Evolutionary conservation across 306 rosid species (phyloP).

Genomic region (Lupinus albus): DNA sequence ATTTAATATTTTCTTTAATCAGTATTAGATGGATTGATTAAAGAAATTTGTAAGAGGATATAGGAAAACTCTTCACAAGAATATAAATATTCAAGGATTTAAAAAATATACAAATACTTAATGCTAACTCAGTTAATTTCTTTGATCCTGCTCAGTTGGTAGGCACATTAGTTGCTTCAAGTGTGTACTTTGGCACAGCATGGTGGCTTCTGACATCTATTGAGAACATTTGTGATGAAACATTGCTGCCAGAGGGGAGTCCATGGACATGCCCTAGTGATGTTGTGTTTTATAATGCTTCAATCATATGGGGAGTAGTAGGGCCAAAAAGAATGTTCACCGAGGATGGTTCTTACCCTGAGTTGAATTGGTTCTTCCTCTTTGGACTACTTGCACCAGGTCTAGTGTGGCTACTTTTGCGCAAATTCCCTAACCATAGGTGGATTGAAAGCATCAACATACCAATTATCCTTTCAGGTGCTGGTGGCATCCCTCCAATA

Average conservation of each 20-base stretch:
- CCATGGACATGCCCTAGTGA: constrained; percentile 81
- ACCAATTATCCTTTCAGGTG: constrained; percentile 54
- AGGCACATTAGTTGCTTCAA: constrained; percentile 61
- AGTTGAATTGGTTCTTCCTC: constrained; percentile 71
- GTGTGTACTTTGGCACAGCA: constrained; percentile 60
- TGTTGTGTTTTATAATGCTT: constrained; percentile 71
- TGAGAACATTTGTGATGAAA: constrained; percentile 52
- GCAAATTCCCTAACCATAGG: constrained; percentile 50
- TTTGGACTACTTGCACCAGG: constrained; percentile 59
- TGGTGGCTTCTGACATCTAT: constrained; percentile 71
- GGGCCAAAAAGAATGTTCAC: constrained; percentile 75
- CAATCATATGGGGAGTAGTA: constrained; percentile 78
- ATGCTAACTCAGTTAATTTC: neutral
- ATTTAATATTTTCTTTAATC: too few relatives aligned
- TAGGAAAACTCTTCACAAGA: too few relatives aligned
- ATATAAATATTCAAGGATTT: too few relatives aligned
- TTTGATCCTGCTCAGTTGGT: constrained; percentile 42
- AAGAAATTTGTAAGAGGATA: neutral
- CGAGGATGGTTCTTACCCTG: constrained; percentile 50
- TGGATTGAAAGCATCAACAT: constrained; percentile 62
- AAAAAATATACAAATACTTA: too few relatives aligned
- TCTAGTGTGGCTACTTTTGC: constrained; percentile 55
- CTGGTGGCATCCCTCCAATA: constrained; percentile 46
- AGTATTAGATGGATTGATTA: too few relatives aligned
- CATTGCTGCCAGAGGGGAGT: constrained; percentile 54